Conservation (phyloP, 768 basidiomycete genomes). For the Tulasnella sp. region DNA sequence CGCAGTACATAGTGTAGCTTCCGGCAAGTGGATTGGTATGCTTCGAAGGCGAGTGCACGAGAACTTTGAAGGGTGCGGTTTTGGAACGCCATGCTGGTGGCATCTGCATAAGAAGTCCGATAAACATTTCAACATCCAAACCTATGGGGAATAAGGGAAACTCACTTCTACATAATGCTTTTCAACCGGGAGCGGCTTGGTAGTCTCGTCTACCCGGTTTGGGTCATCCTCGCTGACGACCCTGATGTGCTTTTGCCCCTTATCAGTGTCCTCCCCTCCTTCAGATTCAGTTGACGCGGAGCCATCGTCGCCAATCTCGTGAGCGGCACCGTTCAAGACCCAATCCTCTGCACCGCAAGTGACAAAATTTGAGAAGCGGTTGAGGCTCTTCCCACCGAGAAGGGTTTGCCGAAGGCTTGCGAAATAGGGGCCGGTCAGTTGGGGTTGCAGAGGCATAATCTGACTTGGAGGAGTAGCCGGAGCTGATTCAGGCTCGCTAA, state of each 20-base stretch:
- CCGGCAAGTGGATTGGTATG: slow-evolving; percentile 52
- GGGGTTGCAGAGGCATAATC: slow-evolving; percentile 8
- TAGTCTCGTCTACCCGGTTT: neutral
- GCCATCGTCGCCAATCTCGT: slow-evolving; percentile 27
- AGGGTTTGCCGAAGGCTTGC: slow-evolving; percentile 32
- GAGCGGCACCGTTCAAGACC: slow-evolving; percentile 48
- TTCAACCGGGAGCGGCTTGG: slow-evolving; percentile 36
- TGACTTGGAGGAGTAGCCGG: neutral
- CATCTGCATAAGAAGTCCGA: neutral
- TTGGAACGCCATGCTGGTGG: slow-evolving; percentile 58
- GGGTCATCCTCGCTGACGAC: neutral
- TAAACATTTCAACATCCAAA: neutral
- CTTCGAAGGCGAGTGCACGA: slow-evolving; percentile 76
- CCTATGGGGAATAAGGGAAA: neutral
- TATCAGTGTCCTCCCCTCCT: neutral
- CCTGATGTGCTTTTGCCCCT: neutral
- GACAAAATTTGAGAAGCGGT: slow-evolving; percentile 79
- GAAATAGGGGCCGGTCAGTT: slow-evolving; percentile 28
- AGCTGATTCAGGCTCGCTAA: neutral
- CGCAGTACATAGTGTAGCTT: slow-evolving; percentile 61
- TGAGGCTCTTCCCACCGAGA: slow-evolving; percentile 64
- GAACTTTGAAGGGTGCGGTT: slow-evolving; percentile 56
- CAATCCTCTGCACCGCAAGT: slow-evolving; percentile 78
- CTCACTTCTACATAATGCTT: slow-evolving; percentile 60
- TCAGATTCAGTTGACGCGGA: neutral